These are phyloP conservation scores for Solanum sejunctum DNA, from an alignment of 257 asterid genomes.

Conservation along the genomic window DNA sequence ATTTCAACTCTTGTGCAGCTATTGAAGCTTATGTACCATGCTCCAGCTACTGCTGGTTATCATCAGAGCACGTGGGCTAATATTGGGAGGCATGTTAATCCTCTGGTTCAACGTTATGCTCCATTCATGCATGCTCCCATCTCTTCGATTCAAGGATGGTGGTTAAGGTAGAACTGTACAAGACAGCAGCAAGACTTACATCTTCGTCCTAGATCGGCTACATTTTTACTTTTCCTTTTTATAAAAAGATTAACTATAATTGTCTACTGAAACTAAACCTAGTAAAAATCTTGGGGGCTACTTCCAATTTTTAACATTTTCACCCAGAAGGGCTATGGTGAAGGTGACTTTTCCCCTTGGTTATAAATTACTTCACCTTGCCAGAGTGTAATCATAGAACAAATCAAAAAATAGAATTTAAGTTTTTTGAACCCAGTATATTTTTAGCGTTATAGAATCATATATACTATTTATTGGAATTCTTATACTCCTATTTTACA, in stretches of 20 bases:
- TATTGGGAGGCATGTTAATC: slow-evolving; percentile 53
- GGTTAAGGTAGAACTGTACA: slow-evolving; percentile 60
- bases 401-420: too few species aligned
- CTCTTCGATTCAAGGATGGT: slow-evolving; percentile 60
- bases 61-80: slow-evolving; percentile 86
- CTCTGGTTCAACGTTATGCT: slow-evolving; percentile 51
- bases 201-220: neutral
- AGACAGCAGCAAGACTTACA: neutral
- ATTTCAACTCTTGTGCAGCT: slow-evolving; percentile 33
- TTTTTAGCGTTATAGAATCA: neutral
- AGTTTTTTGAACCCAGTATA: neutral
- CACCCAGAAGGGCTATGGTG: neutral
- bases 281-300: neutral
- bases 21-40: slow-evolving; percentile 81
- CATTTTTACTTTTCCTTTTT: neutral
- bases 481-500: neutral
- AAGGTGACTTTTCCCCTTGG: neutral
- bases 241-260: neutral
- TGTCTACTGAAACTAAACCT: neutral
- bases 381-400: neutral
- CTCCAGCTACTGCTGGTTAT: slow-evolving; percentile 81
- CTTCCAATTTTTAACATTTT: neutral
- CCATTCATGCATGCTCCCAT: slow-evolving; percentile 72
- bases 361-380: neutral
- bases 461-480: neutral